phyloP scores from a whole-genome alignment of 495 filamentous ascomycete genomes.

The Aspergillus carlsbadensis region DNA sequence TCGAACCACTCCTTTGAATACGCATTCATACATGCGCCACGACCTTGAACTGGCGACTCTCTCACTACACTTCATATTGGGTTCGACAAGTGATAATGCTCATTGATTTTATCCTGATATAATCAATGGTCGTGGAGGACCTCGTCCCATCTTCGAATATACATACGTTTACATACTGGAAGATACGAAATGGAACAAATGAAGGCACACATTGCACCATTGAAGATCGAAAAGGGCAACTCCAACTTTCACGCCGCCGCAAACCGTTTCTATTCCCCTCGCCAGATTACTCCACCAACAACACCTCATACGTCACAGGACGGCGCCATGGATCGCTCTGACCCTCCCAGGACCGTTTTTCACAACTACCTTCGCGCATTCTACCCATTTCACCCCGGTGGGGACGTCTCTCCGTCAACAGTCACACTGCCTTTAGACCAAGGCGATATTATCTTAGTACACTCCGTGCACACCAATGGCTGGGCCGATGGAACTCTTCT shows the following conservation, averaged over 20 bases:
- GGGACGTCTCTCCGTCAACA: conserved; percentile 68
- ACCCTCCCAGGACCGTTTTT: conserved; percentile 63
- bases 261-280: conserved; percentile 32
- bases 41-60: background rate
- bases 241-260: conserved; percentile 35
- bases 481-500: conserved; percentile 99
- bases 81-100: conserved; percentile 28
- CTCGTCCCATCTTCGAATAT: conserved; percentile 15
- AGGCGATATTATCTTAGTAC: conserved; percentile 90
- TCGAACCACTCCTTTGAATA: conserved; percentile 1
- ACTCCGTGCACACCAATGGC: conserved; percentile 97
- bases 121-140: conserved; percentile 42
- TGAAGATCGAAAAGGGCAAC: conserved; percentile 67
- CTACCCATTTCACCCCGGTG: conserved; percentile 83
- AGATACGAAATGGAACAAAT: conserved; percentile 37
- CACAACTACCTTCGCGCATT: conserved; percentile 97
- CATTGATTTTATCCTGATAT: conserved; percentile 28
- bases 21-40: background rate
- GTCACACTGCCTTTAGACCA: conserved; percentile 85
- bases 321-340: conserved; percentile 48
- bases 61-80: background rate
- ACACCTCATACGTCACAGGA: conserved; percentile 65
- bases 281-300: conserved; percentile 69
- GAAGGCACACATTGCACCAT: conserved; percentile 64
- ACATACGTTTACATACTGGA: conserved; percentile 4